Base-by-base conservation (phyloP, 345 rosid genomes). In the Draba incana region DNA sequence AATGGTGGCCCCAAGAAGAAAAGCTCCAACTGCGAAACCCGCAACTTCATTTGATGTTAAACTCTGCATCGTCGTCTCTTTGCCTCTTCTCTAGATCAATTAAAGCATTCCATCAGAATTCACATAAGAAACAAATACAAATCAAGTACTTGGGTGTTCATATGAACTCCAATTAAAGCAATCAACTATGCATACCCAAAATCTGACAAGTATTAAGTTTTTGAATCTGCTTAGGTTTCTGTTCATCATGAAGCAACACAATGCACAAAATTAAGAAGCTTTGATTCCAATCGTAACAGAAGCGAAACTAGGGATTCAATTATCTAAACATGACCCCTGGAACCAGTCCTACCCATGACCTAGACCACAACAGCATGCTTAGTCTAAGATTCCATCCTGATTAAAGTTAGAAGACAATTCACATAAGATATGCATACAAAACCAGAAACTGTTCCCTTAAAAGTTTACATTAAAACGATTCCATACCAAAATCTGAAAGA, bases 281-380 rank as follows among this genome's bases (percentile, higher is more conserved):
- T 38, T 38, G 38, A 8, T 37, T 9, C 47, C n/a, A 10, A 64
- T 50, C 11, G 38, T 3, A 35, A 14, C 28, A 38, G 24, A 58
- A 30, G 14, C 33, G 23, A 54, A 43, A 31, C 46, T 43, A 53
- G 2, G 23, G 62, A 12, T 30, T 43, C 44, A n/a, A 42, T 10
- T 2, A 28, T 53, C 31, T 28, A 41, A 8, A 31, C 37, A n/a
- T 91, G 96, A 24, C 96, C 97, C 59, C 97, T 83, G 0, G 96
- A 88, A 10, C 96, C 97, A 0, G 97, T 91, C 46, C 97, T 74
- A 5, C 97, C 97, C 96, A 91, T 85, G 15, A 91, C 90, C 71
- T 91, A 86, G 44, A 88, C 89, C 57, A 88, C 97, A 47, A 88
- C 81, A 2, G 93, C 97, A 2, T 88, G 96, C 84, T 86, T 88